phyloP scores from a whole-genome alignment of 805 yeast species.

The Suhomyces xylopsoci region DNA sequence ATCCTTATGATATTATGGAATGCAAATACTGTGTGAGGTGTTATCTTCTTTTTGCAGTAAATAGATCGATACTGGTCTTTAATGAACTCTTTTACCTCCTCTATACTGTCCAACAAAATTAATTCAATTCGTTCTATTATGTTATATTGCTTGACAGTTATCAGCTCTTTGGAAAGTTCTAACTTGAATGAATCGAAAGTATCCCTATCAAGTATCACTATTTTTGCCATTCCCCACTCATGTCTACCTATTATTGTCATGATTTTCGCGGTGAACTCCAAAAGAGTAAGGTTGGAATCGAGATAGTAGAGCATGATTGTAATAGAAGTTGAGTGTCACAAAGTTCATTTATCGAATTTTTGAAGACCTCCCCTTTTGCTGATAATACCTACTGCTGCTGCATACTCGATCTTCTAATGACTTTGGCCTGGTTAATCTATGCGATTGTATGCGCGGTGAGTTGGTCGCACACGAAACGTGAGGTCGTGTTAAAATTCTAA shows the following conservation, averaged over 20 bases:
- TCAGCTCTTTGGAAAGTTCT: neutral
- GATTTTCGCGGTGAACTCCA: neutral
- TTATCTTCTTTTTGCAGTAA: neutral
- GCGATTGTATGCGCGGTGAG: neutral
- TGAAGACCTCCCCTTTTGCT: neutral
- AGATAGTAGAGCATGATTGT: neutral
- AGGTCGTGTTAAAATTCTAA: neutral
- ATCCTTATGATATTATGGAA: neutral
- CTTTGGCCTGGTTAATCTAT: neutral
- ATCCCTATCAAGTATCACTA: neutral
- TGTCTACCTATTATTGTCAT: neutral
- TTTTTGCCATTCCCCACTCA: neutral
- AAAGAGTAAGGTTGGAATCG: neutral
- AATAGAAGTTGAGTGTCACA: neutral
- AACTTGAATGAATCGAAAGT: neutral
- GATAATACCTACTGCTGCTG: neutral
- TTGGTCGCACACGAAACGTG: neutral
- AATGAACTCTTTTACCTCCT: neutral
- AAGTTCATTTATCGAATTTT: neutral
- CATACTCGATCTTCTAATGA: neutral
- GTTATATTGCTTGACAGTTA: neutral
- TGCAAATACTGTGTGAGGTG: neutral
- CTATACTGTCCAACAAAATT: neutral
- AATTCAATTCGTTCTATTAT: neutral
- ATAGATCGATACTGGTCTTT: neutral